Percentiles rank a stretch among this genome's conserved stretches.
phyloP scores from a whole-genome alignment of 192 early-diverging fungal genomes.

The Lobosporangium transversale region DNA sequence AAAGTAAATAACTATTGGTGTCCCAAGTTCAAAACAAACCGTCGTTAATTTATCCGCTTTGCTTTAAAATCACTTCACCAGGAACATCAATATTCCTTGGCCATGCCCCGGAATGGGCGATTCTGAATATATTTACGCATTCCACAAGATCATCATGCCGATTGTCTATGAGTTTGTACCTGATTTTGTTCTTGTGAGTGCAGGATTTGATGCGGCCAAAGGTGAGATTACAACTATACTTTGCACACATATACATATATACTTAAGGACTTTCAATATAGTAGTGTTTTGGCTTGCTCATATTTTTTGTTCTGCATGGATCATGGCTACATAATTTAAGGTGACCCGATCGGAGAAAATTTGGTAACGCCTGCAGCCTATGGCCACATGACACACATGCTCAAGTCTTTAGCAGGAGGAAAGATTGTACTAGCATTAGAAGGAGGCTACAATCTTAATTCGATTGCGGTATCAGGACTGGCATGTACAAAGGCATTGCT shows the following conservation, averaged over 20 bases:
- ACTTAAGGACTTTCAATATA: too few species aligned
- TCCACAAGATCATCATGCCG: constrained; percentile 81
- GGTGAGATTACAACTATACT: constrained; percentile 22
- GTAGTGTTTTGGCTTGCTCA: too few species aligned
- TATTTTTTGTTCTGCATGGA: background rate
- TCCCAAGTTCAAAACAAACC: too few species aligned
- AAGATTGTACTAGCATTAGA: constrained; percentile 85
- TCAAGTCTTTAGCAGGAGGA: constrained; percentile 74
- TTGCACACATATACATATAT: too few species aligned
- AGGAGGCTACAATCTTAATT: constrained; percentile 88
- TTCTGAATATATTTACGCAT: constrained; percentile 89
- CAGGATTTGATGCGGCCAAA: constrained; percentile 91
- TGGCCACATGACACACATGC: constrained; percentile 87
- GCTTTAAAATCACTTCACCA: constrained; percentile 25
- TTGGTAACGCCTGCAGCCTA: constrained; percentile 82
- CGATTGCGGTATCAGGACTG: constrained; percentile 76
- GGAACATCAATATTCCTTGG: constrained; percentile 94
- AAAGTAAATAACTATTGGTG: background rate
- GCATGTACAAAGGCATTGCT: constrained; percentile 82
- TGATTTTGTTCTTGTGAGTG: constrained; percentile 85
- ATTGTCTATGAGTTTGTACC: constrained; percentile 85
- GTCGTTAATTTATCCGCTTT: background rate
- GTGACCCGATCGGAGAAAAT: constrained; percentile 87
- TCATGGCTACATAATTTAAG: too few species aligned
- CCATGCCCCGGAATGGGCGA: constrained; percentile 75